Evolutionary conservation across 2,329 filamentous ascomycete species (phyloP).

Genomic region (Nemania sp.): DNA sequence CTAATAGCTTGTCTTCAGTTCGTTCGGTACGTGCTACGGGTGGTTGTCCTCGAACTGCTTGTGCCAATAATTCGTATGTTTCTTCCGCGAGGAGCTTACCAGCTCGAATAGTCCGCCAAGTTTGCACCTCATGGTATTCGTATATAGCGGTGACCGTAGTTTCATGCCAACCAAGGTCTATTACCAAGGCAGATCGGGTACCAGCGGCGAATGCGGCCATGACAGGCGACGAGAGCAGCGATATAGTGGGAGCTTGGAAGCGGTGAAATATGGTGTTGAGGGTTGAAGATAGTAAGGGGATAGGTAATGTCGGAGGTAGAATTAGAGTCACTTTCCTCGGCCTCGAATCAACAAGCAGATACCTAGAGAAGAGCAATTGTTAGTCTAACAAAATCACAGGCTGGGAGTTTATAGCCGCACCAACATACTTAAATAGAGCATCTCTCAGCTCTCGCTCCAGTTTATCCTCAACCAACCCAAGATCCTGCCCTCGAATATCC

Average conservation of each 20-base stretch:
- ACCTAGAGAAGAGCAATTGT: constrained; percentile 55
- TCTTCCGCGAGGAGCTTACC: constrained; percentile 78
- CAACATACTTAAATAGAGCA: constrained; percentile 80
- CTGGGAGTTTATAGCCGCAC: background rate
- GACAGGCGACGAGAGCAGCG: constrained; percentile 81
- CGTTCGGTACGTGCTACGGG: constrained; percentile 42
- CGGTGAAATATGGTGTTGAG: constrained; percentile 83
- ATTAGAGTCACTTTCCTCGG: constrained; percentile 80
- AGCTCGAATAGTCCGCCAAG: constrained; percentile 77
- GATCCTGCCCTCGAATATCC: constrained; percentile 78
- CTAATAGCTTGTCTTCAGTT: constrained; percentile 48
- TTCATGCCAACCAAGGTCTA: constrained; percentile 94
- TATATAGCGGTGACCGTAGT: constrained; percentile 88
- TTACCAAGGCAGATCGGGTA: constrained; percentile 83
- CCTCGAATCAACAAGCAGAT: constrained; percentile 78
- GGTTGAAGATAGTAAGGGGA: constrained; percentile 79
- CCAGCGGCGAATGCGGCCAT: constrained; percentile 83
- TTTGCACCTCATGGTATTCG: constrained; percentile 86
- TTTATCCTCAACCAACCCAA: constrained; percentile 86
- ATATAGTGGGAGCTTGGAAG: constrained; percentile 84
- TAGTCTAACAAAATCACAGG: constrained; percentile 2
- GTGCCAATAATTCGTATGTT: constrained; percentile 73
- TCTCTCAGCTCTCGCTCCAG: constrained; percentile 85
- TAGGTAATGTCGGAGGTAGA: constrained; percentile 80
- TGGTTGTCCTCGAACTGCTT: constrained; percentile 52